A percentile compares a stretch with the other conserved stretches of the same genome.
phyloP scores from a whole-genome alignment of 768 basidiomycete genomes.

The Lactarius pseudohatsudake region DNA sequence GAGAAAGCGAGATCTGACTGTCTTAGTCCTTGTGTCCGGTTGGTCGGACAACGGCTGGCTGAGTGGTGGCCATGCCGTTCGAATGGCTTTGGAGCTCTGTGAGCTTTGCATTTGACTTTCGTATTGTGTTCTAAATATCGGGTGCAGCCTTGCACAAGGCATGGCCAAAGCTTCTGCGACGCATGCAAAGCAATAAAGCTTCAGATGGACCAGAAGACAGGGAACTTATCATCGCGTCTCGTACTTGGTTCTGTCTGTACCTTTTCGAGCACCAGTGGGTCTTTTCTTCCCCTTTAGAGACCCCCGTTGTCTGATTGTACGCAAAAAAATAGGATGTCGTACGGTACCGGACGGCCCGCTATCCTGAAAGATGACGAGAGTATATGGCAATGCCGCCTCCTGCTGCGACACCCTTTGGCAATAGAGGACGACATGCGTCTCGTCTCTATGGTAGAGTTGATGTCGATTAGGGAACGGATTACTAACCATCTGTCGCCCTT shows the following conservation, averaged over 20 bases:
- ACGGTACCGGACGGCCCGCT: slow-evolving; percentile 91
- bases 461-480: slow-evolving; percentile 83
- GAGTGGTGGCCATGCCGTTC: slow-evolving; percentile 92
- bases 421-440: slow-evolving; percentile 94
- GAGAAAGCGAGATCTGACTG: slow-evolving; percentile 8
- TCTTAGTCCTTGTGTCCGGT: slow-evolving; percentile 79
- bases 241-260: slow-evolving; percentile 93
- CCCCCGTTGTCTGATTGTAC: neutral
- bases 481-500: slow-evolving; percentile 79
- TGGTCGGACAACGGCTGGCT: slow-evolving; percentile 98
- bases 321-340: slow-evolving; percentile 75
- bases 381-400: slow-evolving; percentile 73
- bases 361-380: slow-evolving; percentile 92
- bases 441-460: slow-evolving; percentile 91
- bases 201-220: slow-evolving; percentile 62
- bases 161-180: slow-evolving; percentile 77
- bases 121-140: neutral
- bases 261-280: slow-evolving; percentile 93
- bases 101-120: slow-evolving; percentile 32
- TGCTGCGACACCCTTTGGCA: slow-evolving; percentile 83
- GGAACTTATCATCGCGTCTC: slow-evolving; percentile 74
- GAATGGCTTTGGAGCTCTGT: slow-evolving; percentile 96
- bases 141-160: slow-evolving; percentile 81
- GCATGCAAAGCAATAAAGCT: slow-evolving; percentile 70
- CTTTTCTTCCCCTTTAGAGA: neutral